Conservation (phyloP, 495 filamentous ascomycete genomes). For the Aspergillus sparsus region DNA sequence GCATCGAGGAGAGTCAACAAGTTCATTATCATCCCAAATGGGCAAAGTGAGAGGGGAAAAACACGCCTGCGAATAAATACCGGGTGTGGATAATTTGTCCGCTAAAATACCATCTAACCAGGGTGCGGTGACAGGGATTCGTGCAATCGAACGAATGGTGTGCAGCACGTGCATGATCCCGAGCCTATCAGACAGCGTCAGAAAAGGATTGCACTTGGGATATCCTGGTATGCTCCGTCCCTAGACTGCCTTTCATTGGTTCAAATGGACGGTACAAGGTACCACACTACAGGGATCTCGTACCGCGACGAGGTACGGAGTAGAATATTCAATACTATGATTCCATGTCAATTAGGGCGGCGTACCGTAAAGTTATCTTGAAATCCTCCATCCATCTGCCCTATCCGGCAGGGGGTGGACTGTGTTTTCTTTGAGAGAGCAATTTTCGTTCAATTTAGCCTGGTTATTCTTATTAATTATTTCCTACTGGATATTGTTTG, state of each 20-base stretch:
- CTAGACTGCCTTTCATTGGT: not conserved
- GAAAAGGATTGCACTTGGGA: not conserved
- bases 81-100: constrained; percentile 10
- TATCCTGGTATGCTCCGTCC: not conserved
- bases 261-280: not conserved
- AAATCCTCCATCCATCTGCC: not conserved
- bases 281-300: not conserved
- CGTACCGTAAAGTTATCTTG: not conserved
- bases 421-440: not conserved
- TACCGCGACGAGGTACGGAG: too few relatives aligned
- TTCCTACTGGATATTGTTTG: not conserved
- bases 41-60: constrained; percentile 1
- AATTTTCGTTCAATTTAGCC: not conserved
- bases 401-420: not conserved
- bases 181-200: constrained; percentile 16
- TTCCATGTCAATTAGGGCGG: not conserved
- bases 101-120: constrained; percentile 7
- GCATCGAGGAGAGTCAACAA: constrained; percentile 1
- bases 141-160: constrained; percentile 19
- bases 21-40: not conserved
- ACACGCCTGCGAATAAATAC: not conserved
- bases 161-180: constrained; percentile 18
- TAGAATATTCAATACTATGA: not conserved
- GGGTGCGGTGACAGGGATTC: not conserved
- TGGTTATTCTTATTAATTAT: not conserved